Percentiles rank a stretch among this genome's conserved stretches.
These are phyloP conservation scores for Fusarium denticulatum DNA, from an alignment of 2,329 filamentous ascomycete species.

Conservation along the genomic window DNA sequence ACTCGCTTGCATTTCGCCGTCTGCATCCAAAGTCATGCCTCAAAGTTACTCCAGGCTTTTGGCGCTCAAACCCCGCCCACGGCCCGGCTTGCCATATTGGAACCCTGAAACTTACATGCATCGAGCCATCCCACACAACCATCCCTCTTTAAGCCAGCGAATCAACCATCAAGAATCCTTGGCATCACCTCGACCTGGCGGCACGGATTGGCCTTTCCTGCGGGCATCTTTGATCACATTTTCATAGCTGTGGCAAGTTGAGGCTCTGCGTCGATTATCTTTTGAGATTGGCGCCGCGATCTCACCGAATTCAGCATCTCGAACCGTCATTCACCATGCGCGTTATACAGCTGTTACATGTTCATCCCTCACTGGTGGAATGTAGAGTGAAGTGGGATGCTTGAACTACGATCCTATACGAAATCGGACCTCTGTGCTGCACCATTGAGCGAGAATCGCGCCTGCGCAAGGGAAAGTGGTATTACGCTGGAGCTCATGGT, in stretches of 20 bases:
- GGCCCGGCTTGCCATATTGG: conserved; percentile 33
- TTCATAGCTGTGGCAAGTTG: conserved; percentile 16
- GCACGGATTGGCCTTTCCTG: conserved; percentile 21
- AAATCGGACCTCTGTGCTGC: conserved; percentile 1
- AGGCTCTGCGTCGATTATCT: conserved; percentile 30
- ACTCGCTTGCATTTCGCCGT: conserved; percentile 29
- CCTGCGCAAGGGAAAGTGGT: conserved; percentile 18
- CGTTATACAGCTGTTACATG: conserved; percentile 27
- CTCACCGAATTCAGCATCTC: conserved; percentile 17
- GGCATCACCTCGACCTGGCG: conserved; percentile 18
- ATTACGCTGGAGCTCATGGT: conserved; percentile 8
- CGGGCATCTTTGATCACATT: conserved; percentile 2
- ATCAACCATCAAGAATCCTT: conserved; percentile 23
- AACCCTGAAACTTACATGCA: conserved; percentile 29
- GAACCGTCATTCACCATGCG: conserved; percentile 14
- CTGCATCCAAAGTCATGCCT: conserved; percentile 37
- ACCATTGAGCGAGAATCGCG: conserved; percentile 16
- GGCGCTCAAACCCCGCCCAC: conserved; percentile 36
- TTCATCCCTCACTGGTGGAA: conserved; percentile 33
- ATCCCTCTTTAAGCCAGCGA: conserved; percentile 24
- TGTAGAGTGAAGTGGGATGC: conserved; percentile 11
- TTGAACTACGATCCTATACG: conserved; percentile 8
- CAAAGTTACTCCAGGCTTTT: conserved; percentile 20
- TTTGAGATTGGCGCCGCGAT: conserved; percentile 5
- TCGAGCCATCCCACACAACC: conserved; percentile 21